Conservation (phyloP, 139 green algal genomes). For the Chlamydomonas urium region DNA sequence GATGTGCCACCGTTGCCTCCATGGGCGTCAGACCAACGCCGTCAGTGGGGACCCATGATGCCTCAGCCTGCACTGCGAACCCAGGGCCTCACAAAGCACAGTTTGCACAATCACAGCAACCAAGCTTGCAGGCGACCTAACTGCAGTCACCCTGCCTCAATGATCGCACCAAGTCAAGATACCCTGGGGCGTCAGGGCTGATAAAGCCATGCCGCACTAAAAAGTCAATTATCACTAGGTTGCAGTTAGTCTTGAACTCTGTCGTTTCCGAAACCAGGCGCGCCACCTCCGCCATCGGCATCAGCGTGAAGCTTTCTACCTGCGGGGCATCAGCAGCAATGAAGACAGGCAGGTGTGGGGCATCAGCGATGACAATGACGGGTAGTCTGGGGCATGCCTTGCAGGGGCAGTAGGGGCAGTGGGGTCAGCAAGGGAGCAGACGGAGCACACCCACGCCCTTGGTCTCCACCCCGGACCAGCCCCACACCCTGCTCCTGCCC, state of each 20-base stretch:
- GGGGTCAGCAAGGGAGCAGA: no score
- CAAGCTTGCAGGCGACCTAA: conserved; percentile 3
- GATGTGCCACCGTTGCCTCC: no score
- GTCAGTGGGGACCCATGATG: no score
- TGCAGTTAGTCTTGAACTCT: conserved; percentile 95
- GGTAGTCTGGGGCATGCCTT: no score
- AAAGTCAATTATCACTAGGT: conserved; percentile 91
- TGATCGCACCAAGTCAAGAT: conserved; percentile 57
- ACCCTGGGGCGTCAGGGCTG: conserved; percentile 57
- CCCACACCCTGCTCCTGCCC: no score
- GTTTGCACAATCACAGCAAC: background rate
- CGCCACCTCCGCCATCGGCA: conserved; percentile 64
- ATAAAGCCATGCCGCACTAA: conserved; percentile 63
- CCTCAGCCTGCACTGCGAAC: no score
- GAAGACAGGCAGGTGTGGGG: background rate
- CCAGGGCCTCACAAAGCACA: no score
- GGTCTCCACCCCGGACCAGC: no score
- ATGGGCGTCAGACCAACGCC: no score
- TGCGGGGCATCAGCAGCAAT: conserved; percentile 55
- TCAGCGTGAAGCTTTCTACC: conserved; percentile 79
- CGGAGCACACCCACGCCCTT: no score
- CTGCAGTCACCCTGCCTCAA: conserved; percentile 45
- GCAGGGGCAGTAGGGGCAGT: no score
- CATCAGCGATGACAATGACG: no score
- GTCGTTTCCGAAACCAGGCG: conserved; percentile 41